Evolutionary conservation across 2,329 filamentous ascomycete species (phyloP), one percentile per base, ranked within the genome.

Genomic region (Alternaria arbusti): DNA sequence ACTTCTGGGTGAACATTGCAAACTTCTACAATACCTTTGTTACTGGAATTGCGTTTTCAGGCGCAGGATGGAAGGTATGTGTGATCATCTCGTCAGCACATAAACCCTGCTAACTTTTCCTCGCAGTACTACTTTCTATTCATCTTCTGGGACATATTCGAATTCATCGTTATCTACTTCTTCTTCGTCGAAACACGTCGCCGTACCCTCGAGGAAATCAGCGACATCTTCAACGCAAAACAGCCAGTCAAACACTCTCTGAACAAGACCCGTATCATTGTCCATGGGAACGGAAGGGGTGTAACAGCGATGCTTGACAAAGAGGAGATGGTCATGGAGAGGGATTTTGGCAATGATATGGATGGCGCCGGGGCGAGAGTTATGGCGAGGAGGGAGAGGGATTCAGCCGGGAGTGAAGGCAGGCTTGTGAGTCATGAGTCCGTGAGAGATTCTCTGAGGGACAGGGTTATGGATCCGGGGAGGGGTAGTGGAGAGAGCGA

Each of bases 11-110:
- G 56, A 84, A 84, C 55, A 73, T 83, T 57, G 81, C 81, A 6
- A 74, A 75, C 20, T 82, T 84, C 60, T 82, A 82, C 66, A 84
- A 84, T 61, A 83, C 81, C 0, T 84, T 83, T 64, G 82, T 82
- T 0, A 82, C 71, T 63, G 81, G 81, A 5, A 80, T 81, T 60
- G 79, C 78, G 4, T 79, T 81, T 65, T 67, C 75, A 3, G 69
- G 72, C 4, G 77, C 76, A 4, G 76, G 78, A 2, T 81, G 79
- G 79, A 81, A 79, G 69, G 70, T 76, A 72, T 26, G 68, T 63
- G 13, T 40, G 36, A 40, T 17, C 36, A 17, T 8, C n/a, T 40
- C 0, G n/a, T 40, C 36, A 40, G n/a, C n/a, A 5, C n/a, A 40
- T 17, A 40, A 17, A 2, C n/a, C 36, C n/a, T 5, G 9, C 36